phyloP scores from a whole-genome alignment of 495 filamentous ascomycete genomes.

The Lophium mytilinum region DNA sequence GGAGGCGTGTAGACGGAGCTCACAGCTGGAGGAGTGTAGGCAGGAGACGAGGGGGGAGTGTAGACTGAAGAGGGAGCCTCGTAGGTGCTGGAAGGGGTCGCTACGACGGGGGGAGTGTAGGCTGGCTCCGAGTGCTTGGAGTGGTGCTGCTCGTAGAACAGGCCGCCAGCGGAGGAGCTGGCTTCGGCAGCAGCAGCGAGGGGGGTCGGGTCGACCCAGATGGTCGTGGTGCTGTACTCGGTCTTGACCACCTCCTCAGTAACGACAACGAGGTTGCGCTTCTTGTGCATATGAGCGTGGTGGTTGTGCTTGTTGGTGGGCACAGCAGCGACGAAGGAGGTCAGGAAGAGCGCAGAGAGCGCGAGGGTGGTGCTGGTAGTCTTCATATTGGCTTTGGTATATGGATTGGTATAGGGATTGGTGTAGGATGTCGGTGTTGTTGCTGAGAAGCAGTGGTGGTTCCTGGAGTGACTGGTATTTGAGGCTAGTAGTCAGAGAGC shows the following conservation, averaged over 20 bases:
- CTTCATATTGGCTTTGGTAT: conserved; percentile 21
- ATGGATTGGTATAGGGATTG: not conserved
- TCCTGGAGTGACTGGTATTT: not conserved
- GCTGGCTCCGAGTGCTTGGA: not conserved
- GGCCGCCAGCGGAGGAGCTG: not conserved
- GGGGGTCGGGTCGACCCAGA: conserved; percentile 28
- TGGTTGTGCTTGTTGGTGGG: conserved; percentile 31
- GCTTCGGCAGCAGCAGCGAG: not conserved
- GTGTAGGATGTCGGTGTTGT: not conserved
- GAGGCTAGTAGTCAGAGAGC: not conserved
- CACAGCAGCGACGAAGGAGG: conserved; percentile 28
- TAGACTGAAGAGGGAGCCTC: conserved; percentile 1
- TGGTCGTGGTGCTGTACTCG: conserved; percentile 32
- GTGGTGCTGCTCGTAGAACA: conserved; percentile 1
- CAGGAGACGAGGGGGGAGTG: not conserved
- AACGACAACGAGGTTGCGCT: conserved; percentile 34
- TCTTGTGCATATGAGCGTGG: not conserved
- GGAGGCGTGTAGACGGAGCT: not conserved
- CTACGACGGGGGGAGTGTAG: not conserved
- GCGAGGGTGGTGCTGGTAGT: conserved; percentile 27
- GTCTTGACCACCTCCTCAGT: conserved; percentile 32
- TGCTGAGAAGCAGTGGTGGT: too few relatives aligned
- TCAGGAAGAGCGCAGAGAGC: conserved; percentile 22
- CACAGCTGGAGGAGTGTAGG: conserved; percentile 2
- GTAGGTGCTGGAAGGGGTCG: not conserved